Base-by-base conservation (phyloP, 192 early-diverging fungal species). In the Lobosporangium transversale region DNA sequence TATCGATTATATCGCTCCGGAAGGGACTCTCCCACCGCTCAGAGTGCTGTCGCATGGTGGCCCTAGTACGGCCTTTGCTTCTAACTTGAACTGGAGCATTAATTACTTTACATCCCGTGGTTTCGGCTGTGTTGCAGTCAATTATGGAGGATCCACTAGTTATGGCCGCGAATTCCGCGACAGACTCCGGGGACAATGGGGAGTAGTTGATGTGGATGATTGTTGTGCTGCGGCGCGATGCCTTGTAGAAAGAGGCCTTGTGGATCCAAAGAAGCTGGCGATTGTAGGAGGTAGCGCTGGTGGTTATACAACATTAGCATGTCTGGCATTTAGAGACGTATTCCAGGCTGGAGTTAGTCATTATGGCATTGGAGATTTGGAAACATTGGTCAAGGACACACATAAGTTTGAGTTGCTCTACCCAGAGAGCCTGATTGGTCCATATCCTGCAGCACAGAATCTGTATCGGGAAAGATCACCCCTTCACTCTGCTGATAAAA, bases 61-160 rank as follows among this genome's bases (percentile, higher is more conserved):
- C 2, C 93, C 93, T 8, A 93, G 90, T 4, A 26, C 60, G 0
- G 67, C 78, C 0, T 73, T 78, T 0, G 29, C 50, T 30, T 66
- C 83, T 1, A 66, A 81, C 32, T 80, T 87, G 45, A 71, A 75
- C 54, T 80, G 70, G 51, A 64, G 53, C 29, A 84, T 92, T 54
- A 87, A 89, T 68, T 94, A 85, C 81, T 94, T 89, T 85, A 93
- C 92, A 1, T 86, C 89, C 15, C 89, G 93, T 32, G 93, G 92
- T 2, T 90, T 91, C 55, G 93, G 87, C 0, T 81, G 90, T 30
- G 87, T 83, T 4, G 86, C 93, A 52, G 86, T 92, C 62, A 92
- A 94, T 74, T 94, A 94, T 59, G 92, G 93, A 48, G 93, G 93
- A 2, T 91, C 89, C 1, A 85, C 87, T 1, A 89, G 87, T 21